Base-by-base conservation (phyloP, 1,284 basidiomycete species). In the Apiotrichum brassicae region DNA sequence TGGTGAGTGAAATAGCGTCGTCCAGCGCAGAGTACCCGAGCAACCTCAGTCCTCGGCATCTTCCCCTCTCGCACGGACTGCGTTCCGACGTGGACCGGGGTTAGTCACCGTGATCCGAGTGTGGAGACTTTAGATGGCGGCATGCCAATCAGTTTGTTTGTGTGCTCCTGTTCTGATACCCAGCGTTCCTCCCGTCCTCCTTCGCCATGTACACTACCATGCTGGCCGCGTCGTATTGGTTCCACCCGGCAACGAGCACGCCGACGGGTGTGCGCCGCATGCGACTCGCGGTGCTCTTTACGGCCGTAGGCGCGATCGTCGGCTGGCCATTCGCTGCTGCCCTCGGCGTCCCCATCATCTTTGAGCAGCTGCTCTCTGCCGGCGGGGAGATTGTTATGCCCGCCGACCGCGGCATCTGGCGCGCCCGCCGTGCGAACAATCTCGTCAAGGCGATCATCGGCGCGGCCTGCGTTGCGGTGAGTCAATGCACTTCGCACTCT, bases 321-420 rank as follows among this genome's bases (percentile, higher is more conserved):
- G 95, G 94, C 16, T 98, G 95, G 95, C 95, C 95, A 1, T 99
- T 97, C 68, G 80, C 87, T 11, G 78, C 92, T 3, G 82, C 88
- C 0, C 77, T 97, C 5, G 82, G 88, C 0, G 70, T 94, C 13
- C 95, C 95, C 0, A 95, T 94, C 62, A 82, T 95, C 3, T 67
- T 90, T 49, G 95, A 98, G 68, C 90, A 97, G 70, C 76, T 97
- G 16, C 85, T 92, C 64, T 64, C 95, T 13, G 79, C 77, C 41
- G 85, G 86, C 13, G 81, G 79, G 6, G 88, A 93, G 64, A 76
- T 77, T 37, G 81, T 89, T n/a, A 68, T 79, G 2, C 70, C 81
- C 0, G 72, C 77, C 26, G 76, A 72, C 16, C 51, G 52, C n/a
- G 69, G 72, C 5, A 48, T 43, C 11, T 88, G 88, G 86, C 74